phyloP scores from a whole-genome alignment of 2,329 filamentous ascomycete species.

The Sporothrix pallida region DNA sequence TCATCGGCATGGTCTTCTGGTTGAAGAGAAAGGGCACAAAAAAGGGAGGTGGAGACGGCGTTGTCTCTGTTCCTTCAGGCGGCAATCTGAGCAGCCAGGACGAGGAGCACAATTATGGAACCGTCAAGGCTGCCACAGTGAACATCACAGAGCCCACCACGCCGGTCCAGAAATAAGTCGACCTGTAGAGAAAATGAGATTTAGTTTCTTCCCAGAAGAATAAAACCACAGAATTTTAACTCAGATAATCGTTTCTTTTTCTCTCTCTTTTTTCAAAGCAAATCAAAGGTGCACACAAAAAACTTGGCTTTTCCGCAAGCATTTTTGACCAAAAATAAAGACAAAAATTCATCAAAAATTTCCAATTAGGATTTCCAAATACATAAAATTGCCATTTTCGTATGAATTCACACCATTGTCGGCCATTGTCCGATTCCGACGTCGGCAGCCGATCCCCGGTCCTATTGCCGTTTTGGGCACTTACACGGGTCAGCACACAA shows the following conservation, averaged over 20 bases:
- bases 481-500: neutral
- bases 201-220: too few species aligned
- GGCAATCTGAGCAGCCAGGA: neutral
- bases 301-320: too few species aligned
- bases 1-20: constrained; percentile 5
- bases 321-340: too few species aligned
- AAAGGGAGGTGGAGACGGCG: neutral
- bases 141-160: neutral
- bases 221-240: too few species aligned
- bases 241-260: too few species aligned
- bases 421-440: neutral
- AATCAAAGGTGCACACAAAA: too few species aligned
- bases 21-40: neutral
- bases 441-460: neutral
- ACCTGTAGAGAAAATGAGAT: neutral
- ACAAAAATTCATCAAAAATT: too few species aligned
- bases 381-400: too few species aligned
- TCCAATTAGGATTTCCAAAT: too few species aligned
- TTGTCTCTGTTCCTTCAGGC: neutral
- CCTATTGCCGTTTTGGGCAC: constrained; percentile 10
- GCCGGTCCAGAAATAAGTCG: neutral
- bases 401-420: neutral
- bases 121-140: neutral
- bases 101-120: neutral
- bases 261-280: too few species aligned